Base-by-base conservation (phyloP, 2,329 filamentous ascomycete species). In the Sporothrix humicola region DNA sequence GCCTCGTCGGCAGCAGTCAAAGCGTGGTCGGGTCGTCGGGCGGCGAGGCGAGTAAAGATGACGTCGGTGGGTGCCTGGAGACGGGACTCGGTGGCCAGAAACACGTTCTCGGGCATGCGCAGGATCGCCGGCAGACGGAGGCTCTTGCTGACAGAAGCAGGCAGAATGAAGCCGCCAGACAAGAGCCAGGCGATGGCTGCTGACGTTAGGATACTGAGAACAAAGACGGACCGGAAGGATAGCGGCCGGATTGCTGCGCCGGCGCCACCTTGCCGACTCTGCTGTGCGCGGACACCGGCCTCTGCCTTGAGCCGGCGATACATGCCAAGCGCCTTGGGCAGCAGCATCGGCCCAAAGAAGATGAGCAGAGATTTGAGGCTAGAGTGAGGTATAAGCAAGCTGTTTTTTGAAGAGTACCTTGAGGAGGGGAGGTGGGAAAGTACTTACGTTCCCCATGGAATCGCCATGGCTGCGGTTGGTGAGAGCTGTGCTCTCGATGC, bases 21-120 rank as follows among this genome's bases (percentile, higher is more conserved):
- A 10, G 54, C 48, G 42, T 37, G 71, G 50, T 77, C 77, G 0
- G 87, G 83, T 0, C 91, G 87, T 1, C 91, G 79, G 1, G 86
- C 81, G 3, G 86, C 82, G 10, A 98, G 87, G 17, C 95, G 92
- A 74, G 88, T 89, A 82, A 97, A 96, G 75, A 98, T 87, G 48
- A 97, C 91, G 79, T 95, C 93, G 58, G 89, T 91, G n/a, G 94
- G 91, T 58, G 93, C 95, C 78, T 94, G 92, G 20, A 98, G 89
- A 48, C 95, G 93, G 69, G 93, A 96, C 73, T 90, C 86, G 0
- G 95, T 98, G 20, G 85, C 82, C 44, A 82, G 79, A 85, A 98
- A 97, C 81, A 98, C 85, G 83, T 98, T 98, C 80, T 93, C 90
- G 4, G 93, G 92, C 6, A 88, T 85, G 52, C 69, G 91, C 0